These are phyloP conservation scores for Emmonsiellopsis sp. DNA, from an alignment of 2,329 filamentous ascomycete species.

Conservation along the genomic window DNA sequence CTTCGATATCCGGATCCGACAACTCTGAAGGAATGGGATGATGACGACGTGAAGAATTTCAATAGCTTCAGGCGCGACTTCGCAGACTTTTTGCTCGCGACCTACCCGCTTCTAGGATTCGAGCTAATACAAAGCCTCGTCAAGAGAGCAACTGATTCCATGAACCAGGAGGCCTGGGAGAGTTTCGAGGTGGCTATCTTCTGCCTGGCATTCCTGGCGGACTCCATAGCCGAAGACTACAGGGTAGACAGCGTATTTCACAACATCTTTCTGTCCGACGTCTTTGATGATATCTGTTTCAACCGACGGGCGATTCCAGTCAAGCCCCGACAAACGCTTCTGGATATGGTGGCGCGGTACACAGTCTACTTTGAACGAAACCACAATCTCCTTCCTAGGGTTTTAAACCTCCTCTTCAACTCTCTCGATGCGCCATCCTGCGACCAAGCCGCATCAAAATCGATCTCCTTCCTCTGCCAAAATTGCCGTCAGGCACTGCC, in stretches of 20 bases:
- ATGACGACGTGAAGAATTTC: conserved; percentile 35
- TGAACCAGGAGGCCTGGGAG: conserved; percentile 29
- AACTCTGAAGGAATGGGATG: conserved; percentile 29
- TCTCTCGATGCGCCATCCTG: conserved; percentile 33
- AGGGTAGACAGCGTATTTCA: conserved; percentile 33
- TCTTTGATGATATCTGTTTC: conserved; percentile 25
- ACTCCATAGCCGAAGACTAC: conserved; percentile 35
- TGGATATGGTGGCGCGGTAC: conserved; percentile 35
- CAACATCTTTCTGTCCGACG: conserved; percentile 29
- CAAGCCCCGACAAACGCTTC: conserved; percentile 31
- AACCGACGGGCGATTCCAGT: conserved; percentile 23
- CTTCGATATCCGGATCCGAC: conserved; percentile 28
- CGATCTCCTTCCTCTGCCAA: conserved; percentile 35
- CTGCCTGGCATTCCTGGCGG: conserved; percentile 34
- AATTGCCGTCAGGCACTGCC: conserved; percentile 33
- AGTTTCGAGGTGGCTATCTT: conserved; percentile 36
- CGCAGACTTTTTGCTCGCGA: conserved; percentile 36
- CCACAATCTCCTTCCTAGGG: conserved; percentile 28
- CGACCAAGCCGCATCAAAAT: conserved; percentile 32
- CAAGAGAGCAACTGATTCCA: conserved; percentile 24
- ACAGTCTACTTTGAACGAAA: conserved; percentile 36
- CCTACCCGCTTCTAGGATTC: conserved; percentile 34
- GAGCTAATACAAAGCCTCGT: conserved; percentile 34
- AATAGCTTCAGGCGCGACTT: conserved; percentile 35
- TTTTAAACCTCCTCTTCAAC: conserved; percentile 36